These are phyloP conservation scores for Kalanchoe fedtschenkoi DNA, from an alignment of 164 flowering plant species.

Conservation along the genomic window DNA sequence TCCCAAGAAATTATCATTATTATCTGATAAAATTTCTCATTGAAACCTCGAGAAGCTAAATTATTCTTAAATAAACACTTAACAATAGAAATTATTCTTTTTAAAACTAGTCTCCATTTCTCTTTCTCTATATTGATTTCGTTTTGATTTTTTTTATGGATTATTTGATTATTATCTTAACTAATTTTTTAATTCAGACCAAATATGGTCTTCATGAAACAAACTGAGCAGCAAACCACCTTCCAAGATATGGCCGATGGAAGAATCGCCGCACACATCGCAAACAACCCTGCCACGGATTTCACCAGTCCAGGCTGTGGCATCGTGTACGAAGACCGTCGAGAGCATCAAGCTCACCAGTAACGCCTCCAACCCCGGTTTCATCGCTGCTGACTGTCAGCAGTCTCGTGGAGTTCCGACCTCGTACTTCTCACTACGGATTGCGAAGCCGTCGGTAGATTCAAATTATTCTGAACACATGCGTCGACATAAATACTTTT, in stretches of 20 bases:
- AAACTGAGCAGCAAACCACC: constrained; percentile 50
- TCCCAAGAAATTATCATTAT: no score
- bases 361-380: neutral
- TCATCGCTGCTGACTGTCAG: neutral
- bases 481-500: no score
- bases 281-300: constrained; percentile 89
- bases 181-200: neutral
- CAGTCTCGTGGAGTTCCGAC: neutral
- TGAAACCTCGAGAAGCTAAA: no score
- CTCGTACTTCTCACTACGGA: neutral
- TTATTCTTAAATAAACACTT: no score
- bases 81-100: no score
- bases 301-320: constrained; percentile 81
- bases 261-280: constrained; percentile 88
- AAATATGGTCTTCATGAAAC: neutral
- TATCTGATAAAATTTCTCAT: no score
- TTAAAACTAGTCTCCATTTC: no score
- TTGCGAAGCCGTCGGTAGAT: no score
- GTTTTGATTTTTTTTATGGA: no score
- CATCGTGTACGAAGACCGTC: constrained; percentile 16
- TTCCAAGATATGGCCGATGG: constrained; percentile 76
- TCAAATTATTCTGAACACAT: no score
- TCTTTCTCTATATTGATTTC: no score
- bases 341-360: constrained; percentile 6
- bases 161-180: neutral